phyloP scores from a whole-genome alignment of 352 stramenopile genomes.

The Pythium folliculosum region DNA sequence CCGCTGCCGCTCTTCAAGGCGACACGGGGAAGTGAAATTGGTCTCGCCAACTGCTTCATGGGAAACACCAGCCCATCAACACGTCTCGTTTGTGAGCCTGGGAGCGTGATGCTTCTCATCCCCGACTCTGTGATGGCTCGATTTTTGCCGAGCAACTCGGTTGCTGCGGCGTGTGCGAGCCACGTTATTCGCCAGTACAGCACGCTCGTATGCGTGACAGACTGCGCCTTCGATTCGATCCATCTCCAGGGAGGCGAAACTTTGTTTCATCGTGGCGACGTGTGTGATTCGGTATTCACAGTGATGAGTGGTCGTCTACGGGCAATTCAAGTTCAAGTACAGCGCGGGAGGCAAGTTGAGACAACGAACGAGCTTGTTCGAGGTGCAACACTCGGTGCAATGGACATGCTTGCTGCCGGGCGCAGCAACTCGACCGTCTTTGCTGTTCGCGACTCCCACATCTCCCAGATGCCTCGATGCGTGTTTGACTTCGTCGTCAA shows the following conservation, averaged over 20 bases:
- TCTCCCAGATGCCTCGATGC: constrained; percentile 85
- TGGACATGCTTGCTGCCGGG: constrained; percentile 81
- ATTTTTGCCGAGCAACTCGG: constrained; percentile 49
- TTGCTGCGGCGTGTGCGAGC: constrained; percentile 53
- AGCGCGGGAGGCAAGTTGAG: constrained; percentile 66
- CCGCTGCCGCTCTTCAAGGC: constrained; percentile 55
- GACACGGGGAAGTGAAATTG: constrained; percentile 64
- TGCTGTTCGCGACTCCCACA: constrained; percentile 84
- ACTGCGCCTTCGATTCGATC: constrained; percentile 84
- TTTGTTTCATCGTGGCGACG: constrained; percentile 73
- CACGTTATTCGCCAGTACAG: constrained; percentile 80
- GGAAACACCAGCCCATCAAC: constrained; percentile 42
- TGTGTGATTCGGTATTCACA: constrained; percentile 81
- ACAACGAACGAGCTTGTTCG: constrained; percentile 81
- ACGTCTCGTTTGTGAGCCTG: constrained; percentile 51
- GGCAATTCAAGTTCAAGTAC: constrained; percentile 64
- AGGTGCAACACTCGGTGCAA: constrained; percentile 71
- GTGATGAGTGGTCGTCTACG: constrained; percentile 79
- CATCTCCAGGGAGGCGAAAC: constrained; percentile 83
- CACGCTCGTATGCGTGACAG: constrained; percentile 61
- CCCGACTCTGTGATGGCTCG: constrained; percentile 59
- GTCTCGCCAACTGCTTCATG: constrained; percentile 67
- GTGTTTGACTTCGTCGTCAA: constrained; percentile 87
- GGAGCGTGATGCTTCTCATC: constrained; percentile 53
- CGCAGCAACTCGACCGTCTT: constrained; percentile 83